Evolutionary conservation across 805 yeast genomes (phyloP).

Genomic region (Ogataea paradorogensis): DNA sequence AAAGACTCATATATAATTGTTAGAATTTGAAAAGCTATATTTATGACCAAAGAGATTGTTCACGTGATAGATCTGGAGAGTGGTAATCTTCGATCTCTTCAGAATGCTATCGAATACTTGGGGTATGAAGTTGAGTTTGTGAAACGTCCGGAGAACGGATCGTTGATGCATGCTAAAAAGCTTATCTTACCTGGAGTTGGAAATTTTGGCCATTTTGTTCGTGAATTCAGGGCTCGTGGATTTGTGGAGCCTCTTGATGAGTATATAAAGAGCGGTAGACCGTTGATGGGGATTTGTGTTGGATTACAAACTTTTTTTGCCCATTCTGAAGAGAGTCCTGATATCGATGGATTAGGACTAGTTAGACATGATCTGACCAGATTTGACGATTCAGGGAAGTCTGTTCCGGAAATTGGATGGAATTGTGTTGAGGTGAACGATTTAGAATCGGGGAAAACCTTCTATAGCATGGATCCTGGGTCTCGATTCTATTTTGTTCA

Average conservation of each 20-base stretch:
- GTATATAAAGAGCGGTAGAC: slow-evolving; percentile 74
- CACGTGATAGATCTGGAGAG: slow-evolving; percentile 89
- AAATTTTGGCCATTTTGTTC: slow-evolving; percentile 90
- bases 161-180: slow-evolving; percentile 43
- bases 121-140: slow-evolving; percentile 71
- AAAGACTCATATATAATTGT: slow-evolving; percentile 1
- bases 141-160: slow-evolving; percentile 54
- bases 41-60: slow-evolving; percentile 34
- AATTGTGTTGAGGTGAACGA: slow-evolving; percentile 39
- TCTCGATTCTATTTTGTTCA: slow-evolving; percentile 92
- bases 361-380: slow-evolving; percentile 52
- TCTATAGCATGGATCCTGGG: slow-evolving; percentile 63
- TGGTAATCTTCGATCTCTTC: slow-evolving; percentile 87
- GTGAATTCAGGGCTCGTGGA: slow-evolving; percentile 56
- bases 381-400: slow-evolving; percentile 61
- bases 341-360: slow-evolving; percentile 54
- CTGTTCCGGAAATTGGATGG: slow-evolving; percentile 99
- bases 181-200: slow-evolving; percentile 96
- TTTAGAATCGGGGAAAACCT: slow-evolving; percentile 24
- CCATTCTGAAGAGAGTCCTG: slow-evolving; percentile 72
- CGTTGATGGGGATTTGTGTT: slow-evolving; percentile 96
- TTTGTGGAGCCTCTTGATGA: slow-evolving; percentile 62
- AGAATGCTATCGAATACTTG: slow-evolving; percentile 76
- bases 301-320: slow-evolving; percentile 85
- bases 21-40: neutral